A percentile compares a stretch with the other conserved stretches of the same genome.
Conservation (phyloP, 805 yeast genomes). For the Yarrowia sp. region DNA sequence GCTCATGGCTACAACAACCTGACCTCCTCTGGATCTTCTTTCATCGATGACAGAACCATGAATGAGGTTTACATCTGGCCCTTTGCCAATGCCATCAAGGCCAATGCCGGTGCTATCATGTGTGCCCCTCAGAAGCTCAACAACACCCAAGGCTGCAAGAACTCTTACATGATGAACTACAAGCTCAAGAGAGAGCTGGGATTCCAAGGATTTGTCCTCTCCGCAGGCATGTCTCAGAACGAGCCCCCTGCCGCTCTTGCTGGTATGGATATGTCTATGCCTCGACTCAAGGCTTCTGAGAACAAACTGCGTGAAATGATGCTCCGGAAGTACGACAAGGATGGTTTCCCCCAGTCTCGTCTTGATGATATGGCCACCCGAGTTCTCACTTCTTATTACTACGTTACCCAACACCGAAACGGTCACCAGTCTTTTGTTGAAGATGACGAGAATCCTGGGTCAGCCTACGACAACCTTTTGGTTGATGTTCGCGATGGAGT, state of each 20-base stretch:
- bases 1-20: constrained; percentile 32
- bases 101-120: constrained; percentile 62
- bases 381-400: constrained; percentile 51
- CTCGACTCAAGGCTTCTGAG: not conserved
- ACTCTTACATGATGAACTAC: constrained; percentile 52
- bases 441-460: not conserved
- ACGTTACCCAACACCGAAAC: constrained; percentile 39
- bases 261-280: constrained; percentile 64
- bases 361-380: constrained; percentile 55
- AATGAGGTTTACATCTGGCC: constrained; percentile 66
- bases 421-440: constrained; percentile 29
- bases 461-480: not conserved
- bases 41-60: constrained; percentile 58
- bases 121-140: constrained; percentile 58
- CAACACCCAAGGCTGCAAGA: constrained; percentile 58
- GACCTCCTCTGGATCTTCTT: constrained; percentile 47
- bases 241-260: constrained; percentile 56
- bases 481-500: constrained; percentile 4
- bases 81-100: constrained; percentile 57
- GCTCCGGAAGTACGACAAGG: constrained; percentile 11
- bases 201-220: constrained; percentile 62
- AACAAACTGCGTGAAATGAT: constrained; percentile 16
- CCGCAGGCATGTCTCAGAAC: constrained; percentile 64
- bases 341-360: constrained; percentile 44
- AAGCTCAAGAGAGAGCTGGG: constrained; percentile 59